Conservation (phyloP, 495 filamentous ascomycete species). For the Aspergillus olivimuriae region DNA sequence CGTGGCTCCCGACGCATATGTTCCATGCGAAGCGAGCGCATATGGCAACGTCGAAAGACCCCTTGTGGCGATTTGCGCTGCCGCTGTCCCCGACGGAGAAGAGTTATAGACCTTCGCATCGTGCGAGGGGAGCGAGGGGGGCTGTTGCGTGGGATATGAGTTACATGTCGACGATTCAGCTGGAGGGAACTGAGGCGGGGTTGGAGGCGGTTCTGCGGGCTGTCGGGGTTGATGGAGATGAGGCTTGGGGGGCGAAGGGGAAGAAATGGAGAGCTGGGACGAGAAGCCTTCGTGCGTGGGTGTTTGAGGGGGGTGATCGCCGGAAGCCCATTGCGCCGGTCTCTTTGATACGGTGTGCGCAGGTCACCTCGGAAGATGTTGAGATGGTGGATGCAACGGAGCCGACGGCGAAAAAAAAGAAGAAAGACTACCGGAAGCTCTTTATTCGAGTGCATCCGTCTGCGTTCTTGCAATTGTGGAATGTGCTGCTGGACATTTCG, state of each 20-base stretch:
- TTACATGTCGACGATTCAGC: constrained; percentile 79
- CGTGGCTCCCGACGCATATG: constrained; percentile 90
- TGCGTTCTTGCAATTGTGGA: constrained; percentile 79
- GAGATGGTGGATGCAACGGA: constrained; percentile 27
- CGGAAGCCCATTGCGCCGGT: constrained; percentile 65
- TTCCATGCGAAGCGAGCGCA: constrained; percentile 89
- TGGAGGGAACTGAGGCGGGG: constrained; percentile 61
- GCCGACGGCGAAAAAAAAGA: constrained; percentile 16
- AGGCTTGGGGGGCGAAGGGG: constrained; percentile 54
- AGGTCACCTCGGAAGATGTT: constrained; percentile 23
- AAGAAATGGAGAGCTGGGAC: constrained; percentile 69
- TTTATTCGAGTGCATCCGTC: constrained; percentile 83
- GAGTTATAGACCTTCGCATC: constrained; percentile 79
- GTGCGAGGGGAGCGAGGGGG: constrained; percentile 62
- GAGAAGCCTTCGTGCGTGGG: constrained; percentile 61
- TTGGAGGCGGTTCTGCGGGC: constrained; percentile 58
- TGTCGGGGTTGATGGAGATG: constrained; percentile 50
- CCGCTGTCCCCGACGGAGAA: constrained; percentile 83
- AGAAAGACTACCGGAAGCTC: constrained; percentile 49
- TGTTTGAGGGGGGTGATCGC: constrained; percentile 51
- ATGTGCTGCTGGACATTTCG: constrained; percentile 60
- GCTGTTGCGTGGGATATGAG: constrained; percentile 89
- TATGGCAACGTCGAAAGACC: constrained; percentile 71
- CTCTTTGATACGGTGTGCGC: constrained; percentile 62
- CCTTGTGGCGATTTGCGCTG: constrained; percentile 84